Evolutionary conservation across 257 asterid genomes (phyloP).

Genomic region (Catharanthus roseus): DNA sequence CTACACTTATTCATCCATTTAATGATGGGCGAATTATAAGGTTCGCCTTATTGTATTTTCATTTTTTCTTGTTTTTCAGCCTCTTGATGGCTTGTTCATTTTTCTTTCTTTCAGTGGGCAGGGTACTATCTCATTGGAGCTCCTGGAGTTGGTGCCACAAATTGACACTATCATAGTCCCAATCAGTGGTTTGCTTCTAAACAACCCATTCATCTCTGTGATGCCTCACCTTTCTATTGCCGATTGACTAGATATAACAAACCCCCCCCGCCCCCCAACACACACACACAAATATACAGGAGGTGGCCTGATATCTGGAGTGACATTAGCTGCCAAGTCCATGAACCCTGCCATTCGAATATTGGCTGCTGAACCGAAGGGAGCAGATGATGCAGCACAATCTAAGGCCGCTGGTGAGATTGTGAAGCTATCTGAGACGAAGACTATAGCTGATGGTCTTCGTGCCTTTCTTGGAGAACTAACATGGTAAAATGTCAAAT

Average conservation of each 20-base stretch:
- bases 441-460: conserved; percentile 90
- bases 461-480: conserved; percentile 84
- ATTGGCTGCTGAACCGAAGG: conserved; percentile 89
- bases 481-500: conserved; percentile 59
- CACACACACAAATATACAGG: too few relatives aligned
- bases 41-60: conserved; percentile 24
- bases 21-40: conserved; percentile 79
- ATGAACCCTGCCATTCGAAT: conserved; percentile 64
- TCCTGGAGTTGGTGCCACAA: conserved; percentile 71
- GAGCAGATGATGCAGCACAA: conserved; percentile 87
- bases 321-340: conserved; percentile 83
- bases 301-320: conserved; percentile 93
- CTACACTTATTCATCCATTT: conserved; percentile 84
- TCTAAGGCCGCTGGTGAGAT: conserved; percentile 63
- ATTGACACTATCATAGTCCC: conserved; percentile 81
- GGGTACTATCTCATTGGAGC: conserved; percentile 84
- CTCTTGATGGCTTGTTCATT: not conserved
- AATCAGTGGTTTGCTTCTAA: conserved; percentile 55
- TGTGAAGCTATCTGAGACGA: conserved; percentile 58
- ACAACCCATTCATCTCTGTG: conserved; percentile 4
- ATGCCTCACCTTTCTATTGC: conserved; percentile 4
- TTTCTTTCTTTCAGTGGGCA: conserved; percentile 56
- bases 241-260: conserved; percentile 6
- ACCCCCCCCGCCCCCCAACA: too few relatives aligned
- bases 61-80: not conserved